Conservation (phyloP, 495 filamentous ascomycete genomes). For the Penicillium paxilli region DNA sequence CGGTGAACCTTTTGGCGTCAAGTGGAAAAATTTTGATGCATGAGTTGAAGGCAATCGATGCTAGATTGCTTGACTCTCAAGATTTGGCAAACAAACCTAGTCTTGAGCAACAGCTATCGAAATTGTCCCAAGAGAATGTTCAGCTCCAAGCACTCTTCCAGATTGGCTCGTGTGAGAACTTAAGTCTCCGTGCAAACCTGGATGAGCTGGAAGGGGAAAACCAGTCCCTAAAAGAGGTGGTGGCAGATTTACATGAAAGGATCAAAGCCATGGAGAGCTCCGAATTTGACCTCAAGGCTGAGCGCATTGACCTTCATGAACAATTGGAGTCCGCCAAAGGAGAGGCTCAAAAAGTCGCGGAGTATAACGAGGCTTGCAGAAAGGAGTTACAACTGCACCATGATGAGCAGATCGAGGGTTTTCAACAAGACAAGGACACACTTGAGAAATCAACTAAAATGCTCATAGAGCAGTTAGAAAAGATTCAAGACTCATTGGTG, state of each 20-base stretch:
- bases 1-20: slow-evolving; percentile 11
- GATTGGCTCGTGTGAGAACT: slow-evolving; percentile 11
- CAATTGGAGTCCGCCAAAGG: slow-evolving; percentile 17
- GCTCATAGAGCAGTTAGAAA: slow-evolving; percentile 17
- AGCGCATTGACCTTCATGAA: slow-evolving; percentile 19
- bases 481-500: slow-evolving; percentile 28
- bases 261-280: slow-evolving; percentile 11
- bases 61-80: slow-evolving; percentile 23
- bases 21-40: slow-evolving; percentile 20
- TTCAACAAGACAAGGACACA: slow-evolving; percentile 23
- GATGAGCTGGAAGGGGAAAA: slow-evolving; percentile 15
- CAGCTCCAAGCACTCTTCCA: slow-evolving; percentile 28
- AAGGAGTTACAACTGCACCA: slow-evolving; percentile 21
- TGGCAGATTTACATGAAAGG: slow-evolving; percentile 15
- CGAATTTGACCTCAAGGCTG: slow-evolving; percentile 11
- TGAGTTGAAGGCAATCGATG: slow-evolving; percentile 21
- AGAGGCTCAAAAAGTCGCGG: slow-evolving; percentile 24
- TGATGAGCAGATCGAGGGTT: slow-evolving; percentile 21
- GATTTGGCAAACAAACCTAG: slow-evolving; percentile 10
- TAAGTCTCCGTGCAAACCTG: slow-evolving; percentile 13
- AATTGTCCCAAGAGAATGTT: slow-evolving; percentile 22
- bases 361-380: slow-evolving; percentile 15
- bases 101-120: slow-evolving; percentile 10
- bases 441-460: slow-evolving; percentile 12
- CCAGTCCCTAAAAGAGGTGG: slow-evolving; percentile 14